Percentiles rank a stretch among this genome's conserved stretches.
Evolutionary conservation across 805 yeast species (phyloP).

Genomic region (Wickerhamomyces strasburgensis): DNA sequence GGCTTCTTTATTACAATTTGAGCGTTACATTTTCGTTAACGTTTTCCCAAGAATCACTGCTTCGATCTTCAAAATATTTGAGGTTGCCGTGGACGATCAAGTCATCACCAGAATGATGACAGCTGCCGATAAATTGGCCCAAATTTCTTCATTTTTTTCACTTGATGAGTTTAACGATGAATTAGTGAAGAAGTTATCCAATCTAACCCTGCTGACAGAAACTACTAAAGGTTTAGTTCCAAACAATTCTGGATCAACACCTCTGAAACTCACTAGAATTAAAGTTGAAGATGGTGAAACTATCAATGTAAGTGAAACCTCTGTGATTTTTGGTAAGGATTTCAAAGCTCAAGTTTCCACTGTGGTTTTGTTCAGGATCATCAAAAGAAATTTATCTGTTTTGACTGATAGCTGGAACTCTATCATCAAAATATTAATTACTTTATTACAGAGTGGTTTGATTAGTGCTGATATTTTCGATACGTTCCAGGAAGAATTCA

Average conservation of each 20-base stretch:
- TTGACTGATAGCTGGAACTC: conserved; percentile 50
- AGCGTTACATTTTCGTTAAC: conserved; percentile 62
- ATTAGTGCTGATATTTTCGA: conserved; percentile 60
- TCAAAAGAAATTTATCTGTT: conserved; percentile 50
- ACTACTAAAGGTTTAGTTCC: conserved; percentile 3
- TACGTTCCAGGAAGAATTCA: conserved; percentile 55
- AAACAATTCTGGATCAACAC: conserved; percentile 2
- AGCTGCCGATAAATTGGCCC: conserved; percentile 80
- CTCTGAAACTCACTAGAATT: conserved; percentile 20
- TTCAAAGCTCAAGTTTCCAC: conserved; percentile 89
- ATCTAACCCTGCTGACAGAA: conserved; percentile 57
- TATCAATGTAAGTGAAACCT: conserved; percentile 71
- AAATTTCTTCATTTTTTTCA: conserved; percentile 62
- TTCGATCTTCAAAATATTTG: conserved; percentile 72
- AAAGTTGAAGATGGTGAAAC: conserved; percentile 26
- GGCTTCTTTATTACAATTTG: conserved; percentile 48
- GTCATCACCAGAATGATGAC: conserved; percentile 83
- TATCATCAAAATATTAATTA: conserved; percentile 54
- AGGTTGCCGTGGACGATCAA: conserved; percentile 86
- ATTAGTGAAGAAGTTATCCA: conserved; percentile 57
- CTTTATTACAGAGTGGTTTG: conserved; percentile 67
- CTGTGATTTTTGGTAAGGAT: conserved; percentile 83
- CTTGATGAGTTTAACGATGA: conserved; percentile 55
- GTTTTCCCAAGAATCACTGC: conserved; percentile 62
- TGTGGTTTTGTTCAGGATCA: conserved; percentile 76